Evolutionary conservation across 352 stramenopile species (phyloP).

Genomic region (Pythium phragmiticola): DNA sequence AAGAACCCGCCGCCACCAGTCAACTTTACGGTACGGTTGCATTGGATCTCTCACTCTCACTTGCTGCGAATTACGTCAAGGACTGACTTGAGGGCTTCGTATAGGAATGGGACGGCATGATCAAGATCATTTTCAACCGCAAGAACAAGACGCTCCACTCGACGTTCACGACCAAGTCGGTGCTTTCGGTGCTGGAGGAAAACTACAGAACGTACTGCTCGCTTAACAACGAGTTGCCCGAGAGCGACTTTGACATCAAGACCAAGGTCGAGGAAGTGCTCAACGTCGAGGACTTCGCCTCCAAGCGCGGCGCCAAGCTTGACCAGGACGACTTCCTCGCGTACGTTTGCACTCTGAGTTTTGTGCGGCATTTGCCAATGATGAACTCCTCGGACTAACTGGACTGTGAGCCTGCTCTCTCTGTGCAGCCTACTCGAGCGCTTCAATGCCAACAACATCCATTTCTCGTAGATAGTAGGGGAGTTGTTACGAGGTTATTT

Average conservation of each 20-base stretch:
- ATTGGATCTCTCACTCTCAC: neutral
- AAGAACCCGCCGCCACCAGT: constrained; percentile 97
- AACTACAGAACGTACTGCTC: constrained; percentile 96
- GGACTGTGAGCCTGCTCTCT: constrained; percentile 1
- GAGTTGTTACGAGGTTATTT: neutral
- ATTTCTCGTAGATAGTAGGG: constrained; percentile 87
- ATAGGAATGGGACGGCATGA: constrained; percentile 98
- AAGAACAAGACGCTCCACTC: constrained; percentile 99
- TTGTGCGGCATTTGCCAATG: neutral
- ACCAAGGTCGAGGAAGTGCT: constrained; percentile 93
- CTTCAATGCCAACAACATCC: constrained; percentile 96
- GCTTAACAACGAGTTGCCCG: constrained; percentile 86
- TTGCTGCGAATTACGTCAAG: neutral
- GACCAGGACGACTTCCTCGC: constrained; percentile 98
- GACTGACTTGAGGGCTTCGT: neutral
- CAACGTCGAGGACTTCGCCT: constrained; percentile 76
- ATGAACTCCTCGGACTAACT: neutral
- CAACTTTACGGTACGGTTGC: constrained; percentile 91
- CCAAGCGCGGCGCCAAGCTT: constrained; percentile 95
- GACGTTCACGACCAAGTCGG: constrained; percentile 96
- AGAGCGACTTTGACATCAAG: constrained; percentile 89
- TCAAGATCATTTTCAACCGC: constrained; percentile 99
- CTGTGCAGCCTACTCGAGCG: constrained; percentile 85
- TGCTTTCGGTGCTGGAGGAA: constrained; percentile 94
- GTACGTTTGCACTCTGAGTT: constrained; percentile 30